A percentile compares a stretch with the other conserved stretches of the same genome.
phyloP scores from a whole-genome alignment of 495 filamentous ascomycete genomes.

The Cercophora newfieldiana region DNA sequence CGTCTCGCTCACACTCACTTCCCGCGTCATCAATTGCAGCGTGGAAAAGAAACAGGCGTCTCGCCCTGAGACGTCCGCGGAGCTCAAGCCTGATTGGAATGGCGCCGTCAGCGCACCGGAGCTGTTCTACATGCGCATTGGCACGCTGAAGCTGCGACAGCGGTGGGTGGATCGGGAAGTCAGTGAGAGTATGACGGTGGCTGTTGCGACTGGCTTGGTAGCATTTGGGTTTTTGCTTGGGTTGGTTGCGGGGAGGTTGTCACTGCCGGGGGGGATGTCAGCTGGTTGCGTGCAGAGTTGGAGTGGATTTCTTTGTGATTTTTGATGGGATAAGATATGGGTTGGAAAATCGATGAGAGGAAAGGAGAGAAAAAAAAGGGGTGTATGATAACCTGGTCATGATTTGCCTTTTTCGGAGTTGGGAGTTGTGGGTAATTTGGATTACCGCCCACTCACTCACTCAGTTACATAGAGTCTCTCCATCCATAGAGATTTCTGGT shows the following conservation, averaged over 20 bases:
- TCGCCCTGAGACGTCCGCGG: conserved; percentile 13
- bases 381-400: conserved; percentile 2
- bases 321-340: neutral
- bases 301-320: neutral
- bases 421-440: neutral
- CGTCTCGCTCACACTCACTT: neutral
- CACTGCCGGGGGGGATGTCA: neutral
- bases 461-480: neutral
- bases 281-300: no score
- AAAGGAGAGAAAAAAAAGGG: neutral
- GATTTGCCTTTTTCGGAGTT: neutral
- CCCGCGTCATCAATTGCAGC: conserved; percentile 5
- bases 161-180: conserved; percentile 29
- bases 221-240: conserved; percentile 21
- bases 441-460: neutral
- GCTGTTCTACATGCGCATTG: conserved; percentile 32
- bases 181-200: conserved; percentile 23
- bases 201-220: conserved; percentile 11
- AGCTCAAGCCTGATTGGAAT: conserved; percentile 8
- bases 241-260: conserved; percentile 13
- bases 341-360: neutral
- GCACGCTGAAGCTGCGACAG: conserved; percentile 24
- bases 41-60: conserved; percentile 29
- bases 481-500: neutral
- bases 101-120: conserved; percentile 21